Base-by-base conservation (phyloP, 73 alveolate species). In the Blepharisma japonicum region DNA sequence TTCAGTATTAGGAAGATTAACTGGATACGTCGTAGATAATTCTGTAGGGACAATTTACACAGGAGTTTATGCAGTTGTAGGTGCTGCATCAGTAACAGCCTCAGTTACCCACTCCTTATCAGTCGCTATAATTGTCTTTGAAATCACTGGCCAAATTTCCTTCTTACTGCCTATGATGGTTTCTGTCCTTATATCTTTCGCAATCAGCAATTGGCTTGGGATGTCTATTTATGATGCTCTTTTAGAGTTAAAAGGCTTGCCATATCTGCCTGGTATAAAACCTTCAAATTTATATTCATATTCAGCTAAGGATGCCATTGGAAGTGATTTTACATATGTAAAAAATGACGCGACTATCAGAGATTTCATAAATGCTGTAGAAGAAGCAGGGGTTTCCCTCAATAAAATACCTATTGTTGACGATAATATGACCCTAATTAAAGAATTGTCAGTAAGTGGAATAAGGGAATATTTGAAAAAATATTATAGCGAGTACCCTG, bases 71-170 rank as follows among this genome's bases (percentile, higher is more conserved):
- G 87, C 95, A 7, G 77, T 84, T 7, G 87, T 88, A 53, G 95
- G 95, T 1, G 97, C 97, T 38, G 96, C 95, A 55, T 94, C 97
- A 11, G 77, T 92, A 81, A 88, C 92, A 7, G 91, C 95, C n/a
- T 77, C 93, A 42, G 86, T 70, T 4, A 91, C 98, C 11, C 94
- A 93, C 72, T 91, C 98, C 14, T 89, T 94, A 39, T 84, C 96
- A 77, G 86, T 91, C 5, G 97, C 94, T 8, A 87, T 94, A 82
- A 94, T 94, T 86, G 94, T 92, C 55, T 92, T 94, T 82, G 98
- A 94, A 78, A 49, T 94, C 83, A 89, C 94, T 54, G 98, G 98
- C 6, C 79, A 82, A 25, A 80, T 91, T n/a, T 77, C 79, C 77
- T 83, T 85, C 79, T 78, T 89, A 68, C 87, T 92, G 50, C 95